Base-by-base conservation (phyloP, 495 filamentous ascomycete species). In the Aspergillus diversus region DNA sequence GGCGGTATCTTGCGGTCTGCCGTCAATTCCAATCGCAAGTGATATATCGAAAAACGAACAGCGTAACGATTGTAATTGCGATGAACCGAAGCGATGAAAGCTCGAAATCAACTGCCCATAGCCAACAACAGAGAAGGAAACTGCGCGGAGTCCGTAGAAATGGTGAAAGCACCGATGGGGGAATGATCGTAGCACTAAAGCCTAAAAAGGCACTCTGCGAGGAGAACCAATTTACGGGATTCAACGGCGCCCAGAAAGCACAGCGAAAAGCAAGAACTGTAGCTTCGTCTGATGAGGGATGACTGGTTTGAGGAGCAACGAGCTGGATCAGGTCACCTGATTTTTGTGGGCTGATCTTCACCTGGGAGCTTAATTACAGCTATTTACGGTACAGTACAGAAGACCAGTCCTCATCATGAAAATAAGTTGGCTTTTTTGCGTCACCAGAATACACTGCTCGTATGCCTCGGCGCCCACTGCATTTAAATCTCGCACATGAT, bases 291-390 rank as follows among this genome's bases (percentile, higher is more conserved):
- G 21, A 27, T 27, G 21, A 27, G 21, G 21, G 21, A 27, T 27
- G 21, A 27, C 21, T 27, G 58, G 57, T 61, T 43, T 60, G 66
- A 54, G 52, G 49, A 33, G 43, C 56, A 27, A 27, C 58, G 43
- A 61, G 61, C 56, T 63, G 55, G 48, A 61, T 39, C 9, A 0
- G n/a, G 57, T 62, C 67, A 69, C 61, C 9, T 69, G 67, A 66
- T 32, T 31, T 52, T 59, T 16, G 33, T 32, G 37, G 58, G n/a
- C 39, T 48, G 33, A 52, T 54, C 27, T 53, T 42, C 17, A 11
- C 13, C 7, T 31, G 8, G 53, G 6, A 39, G 39, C 5, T 39
- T 46, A 8, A 35, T 60, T 35, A 39, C 33, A 27, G 17, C 43
- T 50, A 33, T 42, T 12, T 60, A 60, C 48, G 42, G 16, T 33